These are phyloP conservation scores for Solanum chiquidenum DNA, from an alignment of 257 asterid species.

Conservation along the genomic window DNA sequence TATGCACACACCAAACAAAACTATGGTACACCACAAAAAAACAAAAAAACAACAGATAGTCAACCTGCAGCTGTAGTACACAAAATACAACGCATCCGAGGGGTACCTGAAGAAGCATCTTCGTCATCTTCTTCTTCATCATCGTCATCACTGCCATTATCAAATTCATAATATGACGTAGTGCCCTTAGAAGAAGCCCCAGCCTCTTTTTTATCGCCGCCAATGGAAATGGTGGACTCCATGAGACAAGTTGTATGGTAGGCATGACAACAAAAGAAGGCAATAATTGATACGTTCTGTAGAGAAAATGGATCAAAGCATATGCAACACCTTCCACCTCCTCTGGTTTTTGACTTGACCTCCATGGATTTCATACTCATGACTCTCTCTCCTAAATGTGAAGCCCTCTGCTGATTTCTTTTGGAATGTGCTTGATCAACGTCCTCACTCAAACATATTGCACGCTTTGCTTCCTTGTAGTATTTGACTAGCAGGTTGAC, in stretches of 20 bases:
- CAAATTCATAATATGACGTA: conserved; percentile 38
- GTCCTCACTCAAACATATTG: conserved; percentile 65
- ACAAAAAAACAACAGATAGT: conserved; percentile 1
- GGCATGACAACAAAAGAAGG: conserved; percentile 93
- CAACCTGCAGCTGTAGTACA: conserved; percentile 95
- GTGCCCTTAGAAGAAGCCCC: conserved; percentile 21
- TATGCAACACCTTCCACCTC: conserved; percentile 87
- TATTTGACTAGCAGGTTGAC: conserved; percentile 76
- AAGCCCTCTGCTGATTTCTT: conserved; percentile 27
- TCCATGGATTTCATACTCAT: conserved; percentile 42
- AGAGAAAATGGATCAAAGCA: conserved; percentile 87
- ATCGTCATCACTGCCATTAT: conserved; percentile 18
- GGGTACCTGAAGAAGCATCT: conserved; percentile 29
- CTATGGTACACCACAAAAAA: not conserved
- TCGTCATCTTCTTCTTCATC: conserved; percentile 20
- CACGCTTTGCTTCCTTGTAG: conserved; percentile 89
- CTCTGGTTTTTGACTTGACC: conserved; percentile 73
- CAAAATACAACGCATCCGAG: conserved; percentile 75
- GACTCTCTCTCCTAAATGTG: conserved; percentile 33
- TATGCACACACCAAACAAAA: conserved; percentile 8
- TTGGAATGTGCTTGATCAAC: conserved; percentile 49
- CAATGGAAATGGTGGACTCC: conserved; percentile 56
- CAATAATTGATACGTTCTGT: conserved; percentile 48
- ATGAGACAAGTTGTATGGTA: conserved; percentile 74
- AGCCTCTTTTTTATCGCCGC: conserved; percentile 32